Evolutionary conservation across 331 rosid genomes (phyloP).

Genomic region (Acacia pycnantha): DNA sequence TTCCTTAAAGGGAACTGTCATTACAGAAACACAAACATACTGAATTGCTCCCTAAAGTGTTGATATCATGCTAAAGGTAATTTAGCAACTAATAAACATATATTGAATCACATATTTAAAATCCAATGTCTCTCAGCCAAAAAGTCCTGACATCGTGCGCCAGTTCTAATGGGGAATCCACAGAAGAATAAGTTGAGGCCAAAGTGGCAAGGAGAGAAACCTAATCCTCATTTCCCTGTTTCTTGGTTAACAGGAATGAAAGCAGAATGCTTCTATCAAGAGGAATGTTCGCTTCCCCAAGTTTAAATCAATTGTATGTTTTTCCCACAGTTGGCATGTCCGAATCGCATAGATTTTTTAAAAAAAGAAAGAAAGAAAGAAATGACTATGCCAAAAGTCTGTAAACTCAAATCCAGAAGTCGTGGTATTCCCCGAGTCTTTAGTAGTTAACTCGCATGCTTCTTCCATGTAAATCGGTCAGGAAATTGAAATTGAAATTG

Average conservation of each 20-base stretch:
- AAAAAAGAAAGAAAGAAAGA: background rate
- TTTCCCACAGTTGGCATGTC: background rate
- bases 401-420: background rate
- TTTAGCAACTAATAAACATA: background rate
- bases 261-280: too few species aligned
- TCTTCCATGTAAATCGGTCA: too few species aligned
- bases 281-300: too few species aligned
- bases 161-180: background rate
- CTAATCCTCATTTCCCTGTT: background rate
- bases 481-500: background rate
- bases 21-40: background rate
- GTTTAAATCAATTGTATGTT: too few species aligned
- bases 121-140: background rate
- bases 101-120: background rate
- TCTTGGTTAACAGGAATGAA: too few species aligned
- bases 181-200: background rate
- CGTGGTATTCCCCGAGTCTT: background rate
- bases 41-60: background rate
- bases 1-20: constrained; percentile 87
- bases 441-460: background rate
- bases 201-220: background rate
- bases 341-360: background rate
- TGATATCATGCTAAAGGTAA: background rate
- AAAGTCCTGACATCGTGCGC: background rate
- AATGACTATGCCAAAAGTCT: background rate